Evolutionary conservation across 306 rosid species (phyloP), one percentile per base, ranked within the genome.

Genomic region (Glycine soja): DNA sequence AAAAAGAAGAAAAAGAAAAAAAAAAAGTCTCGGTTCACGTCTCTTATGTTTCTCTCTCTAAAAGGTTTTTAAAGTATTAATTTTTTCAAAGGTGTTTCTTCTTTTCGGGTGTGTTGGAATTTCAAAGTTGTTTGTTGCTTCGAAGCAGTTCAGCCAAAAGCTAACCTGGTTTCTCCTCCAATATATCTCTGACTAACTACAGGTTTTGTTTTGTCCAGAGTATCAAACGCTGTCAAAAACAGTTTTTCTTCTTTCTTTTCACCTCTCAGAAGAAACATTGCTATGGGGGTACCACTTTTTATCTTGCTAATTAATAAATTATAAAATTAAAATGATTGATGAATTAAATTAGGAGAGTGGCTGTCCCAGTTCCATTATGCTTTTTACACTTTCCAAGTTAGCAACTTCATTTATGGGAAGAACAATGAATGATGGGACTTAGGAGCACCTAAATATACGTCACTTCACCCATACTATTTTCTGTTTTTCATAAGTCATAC

Each of bases 1-100:
- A 24, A 24, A 24, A 24, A 19, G 24, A 19, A 19, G 0, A 19
- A 19, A 1, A 1, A 19, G 24, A 57, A 32, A 4, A 4, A n/a
- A 40, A 19, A 56, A 69, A 12, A 43, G 48, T 75, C 76, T 76
- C 5, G 19, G 88, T 57, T 88, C 66, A 88, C 91, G 93, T 84
- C 86, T 89, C 89, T 84, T 11, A 42, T 38, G 3, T 19, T 43
- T 24, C 77, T 80, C 71, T 79, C 64, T 58, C 45, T 4, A 32
- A 15, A 53, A 57, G 9, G 4, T 4, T 53, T 40, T 40, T 24
- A 1, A 24, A 24, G 14, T 43, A 7, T 61, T 59, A 19, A 40
- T 32, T 30, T 38, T 51, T 72, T 36, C 32, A 67, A 75, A 67
- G 43, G 9, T 14, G 18, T 45, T 66, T 81, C 66, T 18, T 51